Conservation (phyloP, 2,329 filamentous ascomycete genomes). For the Tolypocladium amazonense region DNA sequence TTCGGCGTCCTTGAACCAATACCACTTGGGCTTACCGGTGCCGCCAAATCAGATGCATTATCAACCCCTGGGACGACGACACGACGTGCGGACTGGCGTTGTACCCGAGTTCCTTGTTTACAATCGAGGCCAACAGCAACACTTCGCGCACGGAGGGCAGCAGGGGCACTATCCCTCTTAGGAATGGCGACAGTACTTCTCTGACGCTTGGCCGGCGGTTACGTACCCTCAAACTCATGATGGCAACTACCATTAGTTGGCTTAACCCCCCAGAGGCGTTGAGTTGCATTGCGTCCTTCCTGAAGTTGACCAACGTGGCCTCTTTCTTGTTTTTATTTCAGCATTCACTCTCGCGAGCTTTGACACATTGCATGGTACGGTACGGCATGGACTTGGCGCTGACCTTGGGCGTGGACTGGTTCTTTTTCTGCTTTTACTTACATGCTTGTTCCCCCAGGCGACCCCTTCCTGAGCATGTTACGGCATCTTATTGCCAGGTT, state of each 20-base stretch:
- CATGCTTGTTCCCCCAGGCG: not conserved
- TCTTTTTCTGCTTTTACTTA: not conserved
- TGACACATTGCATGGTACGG: conserved; percentile 14
- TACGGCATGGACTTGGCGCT: conserved; percentile 21
- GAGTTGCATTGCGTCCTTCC: not conserved
- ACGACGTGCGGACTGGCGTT: conserved; percentile 58
- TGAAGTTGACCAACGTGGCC: not conserved
- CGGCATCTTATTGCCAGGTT: not conserved
- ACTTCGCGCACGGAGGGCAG: conserved; percentile 12
- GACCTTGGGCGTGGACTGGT: conserved; percentile 9
- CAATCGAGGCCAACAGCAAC: conserved; percentile 20
- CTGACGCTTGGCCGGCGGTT: conserved; percentile 2
- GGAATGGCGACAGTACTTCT: conserved; percentile 13
- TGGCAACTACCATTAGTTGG: not conserved
- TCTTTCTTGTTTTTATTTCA: conserved; percentile 8
- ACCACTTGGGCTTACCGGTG: conserved; percentile 47
- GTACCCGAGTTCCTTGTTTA: conserved; percentile 50
- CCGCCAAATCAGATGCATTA: conserved; percentile 72
- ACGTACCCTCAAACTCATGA: not conserved
- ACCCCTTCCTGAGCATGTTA: not conserved
- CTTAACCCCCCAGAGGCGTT: not conserved
- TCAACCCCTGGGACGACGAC: conserved; percentile 61
- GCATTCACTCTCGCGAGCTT: conserved; percentile 6
- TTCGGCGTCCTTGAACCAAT: conserved; percentile 65
- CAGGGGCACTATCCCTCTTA: conserved; percentile 26